Evolutionary conservation across 2,329 filamentous ascomycete species (phyloP).

Genomic region (Cercospora sojina): DNA sequence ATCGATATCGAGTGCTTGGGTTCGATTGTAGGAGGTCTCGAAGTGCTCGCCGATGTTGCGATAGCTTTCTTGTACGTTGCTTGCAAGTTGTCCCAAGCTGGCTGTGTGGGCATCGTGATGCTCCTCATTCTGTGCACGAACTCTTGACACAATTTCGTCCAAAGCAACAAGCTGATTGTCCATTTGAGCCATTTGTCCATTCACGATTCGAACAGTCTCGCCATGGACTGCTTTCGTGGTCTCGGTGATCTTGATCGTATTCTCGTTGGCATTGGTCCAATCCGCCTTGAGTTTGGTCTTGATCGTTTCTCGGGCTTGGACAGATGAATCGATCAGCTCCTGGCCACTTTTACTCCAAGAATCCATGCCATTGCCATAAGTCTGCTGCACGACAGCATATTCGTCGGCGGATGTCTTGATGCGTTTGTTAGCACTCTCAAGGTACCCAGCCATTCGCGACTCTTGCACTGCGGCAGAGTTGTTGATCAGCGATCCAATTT

Average conservation of each 20-base stretch:
- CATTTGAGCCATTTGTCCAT: slow-evolving; percentile 83
- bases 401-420: slow-evolving; percentile 53
- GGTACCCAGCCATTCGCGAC: slow-evolving; percentile 63
- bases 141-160: slow-evolving; percentile 84
- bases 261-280: slow-evolving; percentile 75
- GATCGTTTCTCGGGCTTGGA: slow-evolving; percentile 71
- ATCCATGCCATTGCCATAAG: slow-evolving; percentile 71
- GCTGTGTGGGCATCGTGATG: slow-evolving; percentile 69
- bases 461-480: slow-evolving; percentile 73
- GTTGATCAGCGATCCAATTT: slow-evolving; percentile 76
- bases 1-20: slow-evolving; percentile 67
- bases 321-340: slow-evolving; percentile 67
- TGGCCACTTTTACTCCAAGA: slow-evolving; percentile 69
- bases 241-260: slow-evolving; percentile 78
- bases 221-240: slow-evolving; percentile 85
- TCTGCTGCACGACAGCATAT: slow-evolving; percentile 54
- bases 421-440: slow-evolving; percentile 62
- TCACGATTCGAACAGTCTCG: slow-evolving; percentile 85
- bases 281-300: slow-evolving; percentile 83
- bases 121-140: slow-evolving; percentile 73
- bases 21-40: slow-evolving; percentile 64
- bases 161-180: slow-evolving; percentile 84
- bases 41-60: slow-evolving; percentile 69
- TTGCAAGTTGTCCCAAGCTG: slow-evolving; percentile 66
- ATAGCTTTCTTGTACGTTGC: slow-evolving; percentile 71